Conservation (phyloP, 495 filamentous ascomycete genomes). For the Penicillium robsamsonii region DNA sequence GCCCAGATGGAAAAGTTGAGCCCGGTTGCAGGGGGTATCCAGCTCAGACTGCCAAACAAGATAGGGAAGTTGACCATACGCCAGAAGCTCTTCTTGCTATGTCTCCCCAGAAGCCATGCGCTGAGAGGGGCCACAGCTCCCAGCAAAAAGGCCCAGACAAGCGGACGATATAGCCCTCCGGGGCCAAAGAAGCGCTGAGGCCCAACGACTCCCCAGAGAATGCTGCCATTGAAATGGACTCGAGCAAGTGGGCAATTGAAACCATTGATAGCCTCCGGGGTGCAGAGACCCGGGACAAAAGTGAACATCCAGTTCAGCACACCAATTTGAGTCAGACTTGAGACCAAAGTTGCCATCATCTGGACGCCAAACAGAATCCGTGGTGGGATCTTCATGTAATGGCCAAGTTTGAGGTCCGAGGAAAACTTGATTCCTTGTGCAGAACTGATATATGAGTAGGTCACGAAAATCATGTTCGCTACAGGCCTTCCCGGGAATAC, state of each 20-base stretch:
- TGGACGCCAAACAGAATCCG: conserved; percentile 73
- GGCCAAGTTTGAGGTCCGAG: conserved; percentile 65
- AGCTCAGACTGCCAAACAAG: conserved; percentile 48
- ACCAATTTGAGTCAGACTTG: conserved; percentile 74
- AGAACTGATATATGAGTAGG: conserved; percentile 63
- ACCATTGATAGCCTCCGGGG: conserved; percentile 71
- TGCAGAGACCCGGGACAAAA: conserved; percentile 75
- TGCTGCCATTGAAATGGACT: conserved; percentile 86
- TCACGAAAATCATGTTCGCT: conserved; percentile 88
- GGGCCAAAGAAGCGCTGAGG: conserved; percentile 70
- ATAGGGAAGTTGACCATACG: conserved; percentile 46
- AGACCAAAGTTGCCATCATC: conserved; percentile 75
- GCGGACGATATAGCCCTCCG: conserved; percentile 58
- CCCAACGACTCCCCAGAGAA: conserved; percentile 86
- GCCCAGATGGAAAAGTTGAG: conserved; percentile 35
- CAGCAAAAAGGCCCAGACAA: conserved; percentile 69
- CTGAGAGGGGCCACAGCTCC: conserved; percentile 67
- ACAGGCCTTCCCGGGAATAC: conserved; percentile 80
- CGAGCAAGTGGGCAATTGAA: conserved; percentile 86
- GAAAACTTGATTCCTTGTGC: conserved; percentile 52
- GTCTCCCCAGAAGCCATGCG: conserved; percentile 59
- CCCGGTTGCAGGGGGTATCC: conserved; percentile 72
- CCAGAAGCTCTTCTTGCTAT: conserved; percentile 47
- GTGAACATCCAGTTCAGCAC: conserved; percentile 89
- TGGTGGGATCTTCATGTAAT: conserved; percentile 93